phyloP scores from a whole-genome alignment of 148 eudicot genomes.

The Rhododendron kiyosumense region DNA sequence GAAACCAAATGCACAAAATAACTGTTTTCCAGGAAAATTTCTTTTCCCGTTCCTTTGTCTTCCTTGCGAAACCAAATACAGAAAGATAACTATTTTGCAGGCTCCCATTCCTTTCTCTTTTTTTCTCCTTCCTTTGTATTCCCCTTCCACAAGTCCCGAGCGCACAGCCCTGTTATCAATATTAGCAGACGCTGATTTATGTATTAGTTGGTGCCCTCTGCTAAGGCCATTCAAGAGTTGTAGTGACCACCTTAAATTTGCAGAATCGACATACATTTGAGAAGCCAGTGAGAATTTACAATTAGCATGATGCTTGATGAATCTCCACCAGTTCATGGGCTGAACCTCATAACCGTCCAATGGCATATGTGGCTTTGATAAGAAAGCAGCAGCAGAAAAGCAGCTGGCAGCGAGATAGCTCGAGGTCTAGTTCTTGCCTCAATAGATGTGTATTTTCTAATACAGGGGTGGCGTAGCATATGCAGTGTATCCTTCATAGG shows the following conservation, averaged over 20 bases:
- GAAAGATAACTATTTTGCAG: neutral
- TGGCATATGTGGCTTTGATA: neutral
- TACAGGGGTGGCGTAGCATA: neutral
- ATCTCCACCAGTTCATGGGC: neutral
- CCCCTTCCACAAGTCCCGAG: neutral
- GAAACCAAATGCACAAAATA: neutral
- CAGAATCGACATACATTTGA: conserved; percentile 92
- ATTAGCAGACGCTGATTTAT: neutral
- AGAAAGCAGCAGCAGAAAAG: neutral
- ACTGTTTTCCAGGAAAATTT: neutral
- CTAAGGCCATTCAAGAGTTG: neutral
- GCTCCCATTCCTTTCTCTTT: neutral
- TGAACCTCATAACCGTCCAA: neutral
- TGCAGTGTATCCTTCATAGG: conserved; percentile 3
- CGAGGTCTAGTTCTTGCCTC: neutral
- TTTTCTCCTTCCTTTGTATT: neutral
- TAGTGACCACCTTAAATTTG: conserved; percentile 13
- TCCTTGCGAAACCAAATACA: neutral
- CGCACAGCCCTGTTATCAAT: neutral
- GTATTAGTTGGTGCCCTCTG: neutral
- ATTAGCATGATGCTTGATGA: conserved; percentile 28
- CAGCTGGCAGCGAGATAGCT: neutral
- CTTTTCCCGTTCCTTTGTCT: neutral
- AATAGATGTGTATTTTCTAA: conserved; percentile 3
- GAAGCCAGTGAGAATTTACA: conserved; percentile 94